Evolutionary conservation across 805 yeast species (phyloP), one percentile per base, ranked within the genome.

Genomic region (Wickerhamomyces xylosicus): DNA sequence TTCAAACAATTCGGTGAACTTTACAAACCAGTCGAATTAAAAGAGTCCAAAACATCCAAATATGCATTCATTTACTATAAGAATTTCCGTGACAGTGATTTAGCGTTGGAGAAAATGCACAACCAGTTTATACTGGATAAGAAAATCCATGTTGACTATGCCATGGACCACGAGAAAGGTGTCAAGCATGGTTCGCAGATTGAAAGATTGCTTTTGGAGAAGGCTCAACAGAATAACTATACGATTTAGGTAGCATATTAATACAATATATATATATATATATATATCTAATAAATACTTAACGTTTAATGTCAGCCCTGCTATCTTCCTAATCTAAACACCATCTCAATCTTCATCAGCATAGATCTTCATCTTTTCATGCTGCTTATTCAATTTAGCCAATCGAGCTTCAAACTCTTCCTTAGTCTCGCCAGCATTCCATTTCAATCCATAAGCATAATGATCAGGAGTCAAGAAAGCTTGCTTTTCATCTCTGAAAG

Each of bases 181-280:
- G 38, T 37, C 11, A 67, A 71, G 36, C 94, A 85, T 49, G 96
- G 96, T n/a, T 89, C 81, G 48, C 70, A 68, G 31, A 74, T 77
- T 0, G 96, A 89, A 54, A 66, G 96, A 48, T 46, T 71, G 38
- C 65, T 87, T 39, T 89, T 90, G 10, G 65, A 63, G 29, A 77
- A 72, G 48, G 87, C 86, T 3, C 65, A 67, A 49, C 61, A 61
- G 47, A 63, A 72, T 47, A 60, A 61, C 31, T 40, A 47, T 27
- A 16, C 35, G 19, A 11, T 33, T 35, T 27, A 31, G 22, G 25
- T 21, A 21, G 10, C 25, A n/a, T n/a, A n/a, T n/a, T n/a, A n/a
- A n/a, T n/a, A n/a, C n/a, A n/a, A n/a, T n/a, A n/a, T n/a, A n/a
- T n/a, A n/a, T n/a, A n/a, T n/a, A n/a, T n/a, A n/a, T n/a, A n/a